Conservation (phyloP, 768 basidiomycete species). For the Suillus sp. region DNA sequence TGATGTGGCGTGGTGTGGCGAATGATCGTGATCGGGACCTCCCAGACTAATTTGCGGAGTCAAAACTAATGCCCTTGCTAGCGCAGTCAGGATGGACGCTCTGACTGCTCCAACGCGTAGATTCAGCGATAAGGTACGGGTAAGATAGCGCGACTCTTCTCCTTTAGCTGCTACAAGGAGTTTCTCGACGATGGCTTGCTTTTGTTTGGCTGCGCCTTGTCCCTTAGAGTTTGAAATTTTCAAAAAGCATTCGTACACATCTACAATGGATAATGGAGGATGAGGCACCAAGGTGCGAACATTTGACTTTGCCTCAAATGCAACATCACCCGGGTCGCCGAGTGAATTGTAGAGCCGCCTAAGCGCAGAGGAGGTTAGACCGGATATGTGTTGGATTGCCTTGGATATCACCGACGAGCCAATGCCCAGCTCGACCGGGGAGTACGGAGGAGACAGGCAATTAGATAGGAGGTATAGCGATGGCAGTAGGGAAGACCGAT, state of each 20-base stretch:
- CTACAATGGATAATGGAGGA: conserved; percentile 60
- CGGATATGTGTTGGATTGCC: conserved; percentile 73
- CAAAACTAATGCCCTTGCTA: conserved; percentile 78
- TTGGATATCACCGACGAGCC: conserved; percentile 69
- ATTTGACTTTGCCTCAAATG: conserved; percentile 78
- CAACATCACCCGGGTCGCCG: conserved; percentile 89
- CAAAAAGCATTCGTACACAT: conserved; percentile 68
- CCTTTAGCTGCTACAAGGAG: conserved; percentile 83
- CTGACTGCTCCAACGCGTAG: conserved; percentile 88
- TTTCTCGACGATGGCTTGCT: conserved; percentile 77
- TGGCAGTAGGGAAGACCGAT: conserved; percentile 72
- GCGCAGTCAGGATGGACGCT: conserved; percentile 75
- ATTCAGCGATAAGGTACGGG: conserved; percentile 72
- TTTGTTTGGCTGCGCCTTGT: conserved; percentile 71
- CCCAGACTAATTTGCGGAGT: conserved; percentile 40
- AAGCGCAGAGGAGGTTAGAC: conserved; percentile 57
- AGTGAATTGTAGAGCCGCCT: conserved; percentile 67
- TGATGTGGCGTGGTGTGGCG: conserved; percentile 32
- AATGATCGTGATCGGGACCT: conserved; percentile 21
- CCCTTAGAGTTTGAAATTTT: conserved; percentile 73
- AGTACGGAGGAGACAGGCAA: conserved; percentile 74
- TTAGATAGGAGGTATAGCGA: conserved; percentile 84
- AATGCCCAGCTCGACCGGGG: conserved; percentile 67
- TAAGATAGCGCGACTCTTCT: conserved; percentile 85
- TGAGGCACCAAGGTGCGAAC: conserved; percentile 75